Base-by-base conservation (phyloP, 2,329 filamentous ascomycete genomes). In the Xylariales sp. region DNA sequence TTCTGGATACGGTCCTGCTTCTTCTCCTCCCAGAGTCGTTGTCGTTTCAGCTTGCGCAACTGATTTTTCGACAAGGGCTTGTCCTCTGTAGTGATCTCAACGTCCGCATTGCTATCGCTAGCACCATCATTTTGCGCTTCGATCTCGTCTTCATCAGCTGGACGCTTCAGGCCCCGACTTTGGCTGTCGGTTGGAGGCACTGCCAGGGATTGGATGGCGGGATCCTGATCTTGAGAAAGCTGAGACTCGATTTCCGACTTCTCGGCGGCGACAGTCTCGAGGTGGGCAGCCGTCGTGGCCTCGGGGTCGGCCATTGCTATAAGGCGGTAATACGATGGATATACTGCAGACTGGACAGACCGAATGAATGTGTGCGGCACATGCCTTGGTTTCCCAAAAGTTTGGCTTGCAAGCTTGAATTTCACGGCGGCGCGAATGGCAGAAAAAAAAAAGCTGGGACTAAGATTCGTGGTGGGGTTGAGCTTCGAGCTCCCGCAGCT, bases 1-100 rank as follows among this genome's bases (percentile, higher is more conserved):
- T 78, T 76, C 21, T 72, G 24, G 4, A 15, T 23, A 11, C 41
- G 38, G 12, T 40, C 68, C 28, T 76, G 76, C 45, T 79, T 83
- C 16, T 75, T 76, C 6, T 82, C 79, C 51, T 95, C 88, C 85
- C 87, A 95, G 56, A 78, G 70, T 55, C 86, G 73, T 46, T 79
- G 73, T 39, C 80, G 81, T 43, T 76, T 79, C 37, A 88, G 68
- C 55, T 88, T 91, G 63, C 95, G 95, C 43, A 84, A 67, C 50
- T 91, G 85, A 53, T 83, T 94, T 55, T 97, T 97, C 14, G 91
- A 95, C 36, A 96, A 44, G 43, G 42, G 37, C n/a, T 48, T 25
- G 29, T 27, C 31, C 13, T 29, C 31, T 5, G 42, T 42, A 25
- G 14, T 24, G 23, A 30, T 18, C 20, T 90, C 63, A 80, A 86